Conservation (phyloP, 2,329 filamentous ascomycete species). For the Aureobasidium namibiae region DNA sequence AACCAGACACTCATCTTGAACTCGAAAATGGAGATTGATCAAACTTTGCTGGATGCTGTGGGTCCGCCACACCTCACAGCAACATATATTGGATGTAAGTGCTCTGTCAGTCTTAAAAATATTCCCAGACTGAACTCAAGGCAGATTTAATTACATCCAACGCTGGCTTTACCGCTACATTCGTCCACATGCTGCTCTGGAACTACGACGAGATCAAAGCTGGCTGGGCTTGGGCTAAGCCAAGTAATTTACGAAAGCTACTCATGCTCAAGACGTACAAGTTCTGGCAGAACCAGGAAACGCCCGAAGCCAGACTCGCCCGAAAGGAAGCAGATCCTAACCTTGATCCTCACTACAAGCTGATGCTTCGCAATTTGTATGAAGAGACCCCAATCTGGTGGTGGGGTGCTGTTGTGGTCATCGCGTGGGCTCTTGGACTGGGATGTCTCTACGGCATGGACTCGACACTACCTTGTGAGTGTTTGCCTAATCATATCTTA, state of each 20-base stretch:
- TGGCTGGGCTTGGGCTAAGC: slow-evolving; percentile 26
- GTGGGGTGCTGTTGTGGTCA: slow-evolving; percentile 21
- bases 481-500: background rate
- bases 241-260: slow-evolving; percentile 19
- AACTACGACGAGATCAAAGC: slow-evolving; percentile 30
- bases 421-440: slow-evolving; percentile 20
- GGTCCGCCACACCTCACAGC: slow-evolving; percentile 37
- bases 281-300: slow-evolving; percentile 22
- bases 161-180: slow-evolving; percentile 40
- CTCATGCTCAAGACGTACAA: slow-evolving; percentile 17
- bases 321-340: slow-evolving; percentile 20
- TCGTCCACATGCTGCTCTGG: slow-evolving; percentile 35
- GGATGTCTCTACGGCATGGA: slow-evolving; percentile 22
- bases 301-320: slow-evolving; percentile 18
- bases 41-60: slow-evolving; percentile 24
- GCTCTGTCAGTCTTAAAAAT: slow-evolving; percentile 37
- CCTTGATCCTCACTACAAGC: slow-evolving; percentile 27
- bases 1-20: slow-evolving; percentile 39
- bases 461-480: slow-evolving; percentile 23
- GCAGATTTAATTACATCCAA: no score
- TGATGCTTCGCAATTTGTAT: slow-evolving; percentile 25
- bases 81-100: slow-evolving; percentile 23
- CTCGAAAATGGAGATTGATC: slow-evolving; percentile 31
- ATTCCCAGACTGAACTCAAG: no score
- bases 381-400: slow-evolving; percentile 26